phyloP scores from a whole-genome alignment of 192 early-diverging fungal species.

The Tieghemiomyces parasiticus region DNA sequence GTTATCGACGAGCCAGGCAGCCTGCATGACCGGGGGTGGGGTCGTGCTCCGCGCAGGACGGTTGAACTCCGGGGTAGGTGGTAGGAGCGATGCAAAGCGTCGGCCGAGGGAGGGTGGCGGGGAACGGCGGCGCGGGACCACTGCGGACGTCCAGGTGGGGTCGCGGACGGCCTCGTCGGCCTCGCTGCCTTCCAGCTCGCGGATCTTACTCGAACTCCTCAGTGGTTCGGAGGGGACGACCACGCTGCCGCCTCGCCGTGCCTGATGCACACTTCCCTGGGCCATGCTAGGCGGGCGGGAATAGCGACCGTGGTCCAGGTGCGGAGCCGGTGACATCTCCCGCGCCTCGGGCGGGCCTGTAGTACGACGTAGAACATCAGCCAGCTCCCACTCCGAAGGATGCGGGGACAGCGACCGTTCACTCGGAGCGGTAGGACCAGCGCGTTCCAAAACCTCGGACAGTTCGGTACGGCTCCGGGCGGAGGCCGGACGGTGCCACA shows the following conservation, averaged over 20 bases:
- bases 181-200: no score
- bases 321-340: no score
- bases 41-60: not conserved
- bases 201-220: no score
- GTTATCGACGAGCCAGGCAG: not conserved
- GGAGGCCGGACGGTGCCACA: not conserved
- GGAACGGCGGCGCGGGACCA: not conserved
- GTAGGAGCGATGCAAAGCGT: not conserved
- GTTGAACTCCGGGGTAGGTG: not conserved
- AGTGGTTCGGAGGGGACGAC: no score
- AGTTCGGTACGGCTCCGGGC: not conserved
- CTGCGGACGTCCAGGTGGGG: no score
- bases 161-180: no score
- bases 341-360: not conserved
- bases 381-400: not conserved
- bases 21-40: not conserved
- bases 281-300: no score
- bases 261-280: no score
- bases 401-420: not conserved
- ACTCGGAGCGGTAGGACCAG: not conserved
- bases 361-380: not conserved
- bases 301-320: no score
- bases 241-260: no score
- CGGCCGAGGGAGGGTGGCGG: constrained; percentile 7
- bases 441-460: not conserved